Conservation (phyloP, 768 basidiomycete genomes). For the Tremella fuciformis region DNA sequence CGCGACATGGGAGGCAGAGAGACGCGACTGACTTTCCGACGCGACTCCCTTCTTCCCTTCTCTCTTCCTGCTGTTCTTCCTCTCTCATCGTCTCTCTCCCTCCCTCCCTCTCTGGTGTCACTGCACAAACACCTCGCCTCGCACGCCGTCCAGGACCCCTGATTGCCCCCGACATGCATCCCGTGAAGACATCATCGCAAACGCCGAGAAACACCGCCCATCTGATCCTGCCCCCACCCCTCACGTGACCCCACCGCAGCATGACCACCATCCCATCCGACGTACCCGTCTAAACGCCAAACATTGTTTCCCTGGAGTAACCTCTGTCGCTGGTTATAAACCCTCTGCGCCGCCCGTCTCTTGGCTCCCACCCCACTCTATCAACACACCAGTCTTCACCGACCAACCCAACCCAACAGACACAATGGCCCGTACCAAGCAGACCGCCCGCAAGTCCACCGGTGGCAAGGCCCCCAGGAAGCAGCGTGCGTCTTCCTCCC, state of each 20-base stretch:
- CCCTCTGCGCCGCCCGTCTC: not conserved
- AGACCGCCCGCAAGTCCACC: conserved; percentile 84
- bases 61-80: not conserved
- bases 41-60: conserved; percentile 4
- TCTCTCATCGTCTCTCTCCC: not conserved
- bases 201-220: conserved; percentile 4
- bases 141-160: not conserved
- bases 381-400: conserved; percentile 5
- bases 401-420: conserved; percentile 16
- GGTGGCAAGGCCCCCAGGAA: conserved; percentile 62
- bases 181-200: not conserved
- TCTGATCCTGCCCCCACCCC: not conserved
- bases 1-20: too few species aligned
- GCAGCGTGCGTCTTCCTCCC: conserved; percentile 35
- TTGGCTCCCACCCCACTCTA: not conserved
- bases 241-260: not conserved
- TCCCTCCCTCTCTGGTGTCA: not conserved
- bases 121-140: conserved; percentile 2
- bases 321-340: conserved; percentile 1
- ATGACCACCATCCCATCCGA: not conserved
- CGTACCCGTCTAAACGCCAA: not conserved
- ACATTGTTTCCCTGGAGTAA: not conserved
- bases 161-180: not conserved
- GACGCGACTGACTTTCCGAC: conserved; percentile 9
- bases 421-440: conserved; percentile 56